Conservation (phyloP, 2,329 filamentous ascomycete species). For the Ophiostoma australiae region DNA sequence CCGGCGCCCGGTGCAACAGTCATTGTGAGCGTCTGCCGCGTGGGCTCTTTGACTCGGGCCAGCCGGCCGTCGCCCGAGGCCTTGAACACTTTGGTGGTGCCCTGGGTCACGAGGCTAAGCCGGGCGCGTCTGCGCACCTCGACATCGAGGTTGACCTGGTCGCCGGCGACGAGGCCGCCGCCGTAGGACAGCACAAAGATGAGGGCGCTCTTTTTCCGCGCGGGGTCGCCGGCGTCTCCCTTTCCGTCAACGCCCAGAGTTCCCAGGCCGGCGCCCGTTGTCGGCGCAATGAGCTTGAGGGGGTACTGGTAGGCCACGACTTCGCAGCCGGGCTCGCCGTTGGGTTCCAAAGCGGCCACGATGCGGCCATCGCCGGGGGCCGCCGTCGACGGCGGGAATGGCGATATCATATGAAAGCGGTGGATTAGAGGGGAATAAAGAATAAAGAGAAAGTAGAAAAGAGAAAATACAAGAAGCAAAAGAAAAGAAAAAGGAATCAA, state of each 20-base stretch:
- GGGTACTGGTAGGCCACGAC: constrained; percentile 87
- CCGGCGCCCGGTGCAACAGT: constrained; percentile 48
- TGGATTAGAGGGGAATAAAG: not conserved
- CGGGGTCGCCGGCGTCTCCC: constrained; percentile 31
- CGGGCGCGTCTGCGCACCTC: constrained; percentile 59
- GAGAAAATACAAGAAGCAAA: not conserved
- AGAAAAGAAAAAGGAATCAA: not conserved
- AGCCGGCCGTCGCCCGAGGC: constrained; percentile 38
- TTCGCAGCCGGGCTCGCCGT: constrained; percentile 64
- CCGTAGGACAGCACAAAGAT: constrained; percentile 93
- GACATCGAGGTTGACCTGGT: constrained; percentile 70
- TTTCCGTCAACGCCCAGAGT: not conserved
- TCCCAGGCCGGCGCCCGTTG: constrained; percentile 31
- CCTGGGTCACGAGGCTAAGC: constrained; percentile 64
- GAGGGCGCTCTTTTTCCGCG: constrained; percentile 58
- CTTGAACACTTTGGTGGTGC: constrained; percentile 95
- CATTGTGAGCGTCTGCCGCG: constrained; percentile 53
- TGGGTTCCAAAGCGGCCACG: constrained; percentile 66
- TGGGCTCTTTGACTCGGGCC: constrained; percentile 33
- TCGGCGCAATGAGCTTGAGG: constrained; percentile 83
- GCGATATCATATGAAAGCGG: constrained; percentile 50
- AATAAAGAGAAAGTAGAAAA: not conserved
- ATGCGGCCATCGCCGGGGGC: constrained; percentile 74
- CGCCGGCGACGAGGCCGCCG: constrained; percentile 84
- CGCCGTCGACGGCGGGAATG: constrained; percentile 70